Base-by-base conservation (phyloP, 2,329 filamentous ascomycete genomes). In the Alternaria sp. region DNA sequence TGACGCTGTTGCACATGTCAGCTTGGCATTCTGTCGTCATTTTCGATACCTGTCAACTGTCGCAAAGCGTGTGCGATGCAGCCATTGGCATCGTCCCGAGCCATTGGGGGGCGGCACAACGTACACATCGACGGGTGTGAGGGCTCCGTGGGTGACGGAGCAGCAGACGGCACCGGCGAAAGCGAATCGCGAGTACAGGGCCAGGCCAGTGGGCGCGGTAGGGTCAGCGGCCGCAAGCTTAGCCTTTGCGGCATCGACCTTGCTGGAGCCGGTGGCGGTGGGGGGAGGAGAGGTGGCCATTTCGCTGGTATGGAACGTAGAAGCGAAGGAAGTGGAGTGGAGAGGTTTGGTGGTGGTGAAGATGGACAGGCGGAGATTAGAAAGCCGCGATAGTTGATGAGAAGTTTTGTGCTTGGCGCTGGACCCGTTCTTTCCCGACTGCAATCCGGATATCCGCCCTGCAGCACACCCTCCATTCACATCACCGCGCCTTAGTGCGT, bases 71-170 rank as follows among this genome's bases (percentile, higher is more conserved):
- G 50, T 43, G 60, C 63, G 57, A 51, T 20, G 43, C 63, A 70
- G 76, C 72, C 74, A 79, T 77, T 79, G 76, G 66, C 46, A 54
- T 30, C 25, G 61, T 28, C 55, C 25, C 23, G 53, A 2, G 51
- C 62, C 61, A 46, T 45, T 55, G 50, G 57, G 46, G 54, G 26
- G 21, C 44, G 63, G 64, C 21, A 44, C 61, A 66, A 92, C 95
- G 84, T 96, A 98, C 95, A 99, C 96, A 92, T 99, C 96, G 84
- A 99, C 94, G 80, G 96, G 96, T 75, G 96, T 99, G 78, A 98
- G 90, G 80, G 88, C 92, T 84, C 95, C 96, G 89, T 99, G 96
- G 81, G 96, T 99, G 85, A 98, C 86, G 77, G 94, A 96, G 85
- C 96, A 99, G 90, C 96, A 97, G 87, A 98, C 86, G 77, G 96